Percentiles rank a stretch among this genome's conserved stretches.
phyloP scores from a whole-genome alignment of 1,284 basidiomycete species.

The Tylopilus orsonianus region DNA sequence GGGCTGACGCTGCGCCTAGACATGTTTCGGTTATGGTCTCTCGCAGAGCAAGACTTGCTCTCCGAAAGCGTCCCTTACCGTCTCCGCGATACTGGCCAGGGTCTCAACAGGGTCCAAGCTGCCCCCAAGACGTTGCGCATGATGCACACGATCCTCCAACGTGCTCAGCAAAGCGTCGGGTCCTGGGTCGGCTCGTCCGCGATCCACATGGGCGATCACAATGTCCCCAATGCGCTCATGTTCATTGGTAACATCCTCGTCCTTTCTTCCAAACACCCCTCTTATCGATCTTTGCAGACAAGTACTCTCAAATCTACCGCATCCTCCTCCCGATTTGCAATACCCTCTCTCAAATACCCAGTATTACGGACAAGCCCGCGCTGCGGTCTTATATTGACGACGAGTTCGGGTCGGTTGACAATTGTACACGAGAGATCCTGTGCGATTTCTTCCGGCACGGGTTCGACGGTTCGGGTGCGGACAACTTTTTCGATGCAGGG shows the following conservation, averaged over 20 bases:
- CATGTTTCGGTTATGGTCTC: conserved; percentile 81
- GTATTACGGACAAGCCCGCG: conserved; percentile 62
- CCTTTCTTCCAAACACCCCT: background rate
- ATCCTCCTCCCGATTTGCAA: conserved; percentile 82
- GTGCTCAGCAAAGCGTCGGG: conserved; percentile 75
- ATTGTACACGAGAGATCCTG: conserved; percentile 65
- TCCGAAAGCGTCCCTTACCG: conserved; percentile 71
- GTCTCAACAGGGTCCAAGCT: conserved; percentile 78
- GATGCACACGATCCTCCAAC: conserved; percentile 81
- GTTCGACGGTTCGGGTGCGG: conserved; percentile 80
- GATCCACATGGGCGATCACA: conserved; percentile 73
- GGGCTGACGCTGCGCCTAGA: conserved; percentile 42
- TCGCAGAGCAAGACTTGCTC: conserved; percentile 76
- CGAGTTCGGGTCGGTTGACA: conserved; percentile 74
- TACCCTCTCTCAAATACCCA: conserved; percentile 67
- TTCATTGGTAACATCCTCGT: conserved; percentile 55
- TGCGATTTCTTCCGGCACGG: conserved; percentile 81
- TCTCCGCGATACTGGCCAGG: conserved; percentile 79
- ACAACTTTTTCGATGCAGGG: conserved; percentile 77
- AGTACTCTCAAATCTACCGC: conserved; percentile 85
- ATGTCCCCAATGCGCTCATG: conserved; percentile 82
- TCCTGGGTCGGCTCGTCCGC: conserved; percentile 71
- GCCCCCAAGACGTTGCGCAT: conserved; percentile 80
- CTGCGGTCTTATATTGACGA: conserved; percentile 73
- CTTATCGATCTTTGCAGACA: conserved; percentile 45